phyloP scores from a whole-genome alignment of 352 stramenopile species.

The Detonula confervacea region DNA sequence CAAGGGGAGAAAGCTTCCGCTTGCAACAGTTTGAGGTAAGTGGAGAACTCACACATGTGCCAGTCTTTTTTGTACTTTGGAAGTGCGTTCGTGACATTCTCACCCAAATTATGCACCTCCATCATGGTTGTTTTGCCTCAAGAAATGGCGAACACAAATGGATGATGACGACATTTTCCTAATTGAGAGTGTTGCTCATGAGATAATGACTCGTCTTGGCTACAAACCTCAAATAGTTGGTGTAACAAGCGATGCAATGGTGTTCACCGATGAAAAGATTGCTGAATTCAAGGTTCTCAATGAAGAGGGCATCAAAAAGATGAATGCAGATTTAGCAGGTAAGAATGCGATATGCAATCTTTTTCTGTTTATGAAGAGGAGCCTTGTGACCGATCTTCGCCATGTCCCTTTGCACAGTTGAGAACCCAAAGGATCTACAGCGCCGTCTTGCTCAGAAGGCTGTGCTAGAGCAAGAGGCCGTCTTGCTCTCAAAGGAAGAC shows the following conservation, averaged over 20 bases:
- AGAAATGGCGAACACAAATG: slow-evolving; percentile 8
- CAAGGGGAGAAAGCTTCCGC: slow-evolving; percentile 25
- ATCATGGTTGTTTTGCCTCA: too few relatives aligned
- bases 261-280: slow-evolving; percentile 19
- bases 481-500: neutral
- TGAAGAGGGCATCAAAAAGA: slow-evolving; percentile 37
- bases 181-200: slow-evolving; percentile 40
- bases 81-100: too few relatives aligned
- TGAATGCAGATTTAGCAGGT: slow-evolving; percentile 30
- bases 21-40: slow-evolving; percentile 17
- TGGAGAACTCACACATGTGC: too few relatives aligned
- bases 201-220: slow-evolving; percentile 36
- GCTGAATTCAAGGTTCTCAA: slow-evolving; percentile 22
- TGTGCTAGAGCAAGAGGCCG: neutral
- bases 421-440: too few relatives aligned
- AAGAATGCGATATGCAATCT: too few relatives aligned
- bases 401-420: too few relatives aligned
- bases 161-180: slow-evolving; percentile 34
- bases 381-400: too few relatives aligned
- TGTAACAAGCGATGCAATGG: neutral
- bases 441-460: neutral
- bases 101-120: too few relatives aligned
- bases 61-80: too few relatives aligned
- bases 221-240: slow-evolving; percentile 42
- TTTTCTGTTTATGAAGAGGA: too few relatives aligned